These are phyloP conservation scores for Neostapfia colusana DNA, from an alignment of 176 grass and related monocot species.

Conservation along the genomic window DNA sequence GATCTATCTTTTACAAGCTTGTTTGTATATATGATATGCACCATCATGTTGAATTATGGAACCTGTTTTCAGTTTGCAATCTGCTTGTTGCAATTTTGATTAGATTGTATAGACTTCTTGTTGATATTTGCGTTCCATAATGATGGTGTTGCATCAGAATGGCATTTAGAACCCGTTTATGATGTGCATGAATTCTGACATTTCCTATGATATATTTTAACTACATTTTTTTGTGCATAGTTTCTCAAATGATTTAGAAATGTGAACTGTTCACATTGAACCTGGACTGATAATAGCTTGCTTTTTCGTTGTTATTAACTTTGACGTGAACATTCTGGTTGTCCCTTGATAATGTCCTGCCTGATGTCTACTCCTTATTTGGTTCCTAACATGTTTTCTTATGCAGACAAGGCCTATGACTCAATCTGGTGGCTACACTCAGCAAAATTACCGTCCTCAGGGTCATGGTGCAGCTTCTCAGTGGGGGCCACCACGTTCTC, in stretches of 20 bases:
- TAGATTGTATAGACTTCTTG: slow-evolving; percentile 16
- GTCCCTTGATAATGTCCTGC: background rate
- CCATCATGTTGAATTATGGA: slow-evolving; percentile 27
- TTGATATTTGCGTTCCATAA: slow-evolving; percentile 19
- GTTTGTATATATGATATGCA: slow-evolving; percentile 30
- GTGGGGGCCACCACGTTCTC: slow-evolving; percentile 62
- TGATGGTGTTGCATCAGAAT: background rate
- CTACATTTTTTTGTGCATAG: too few species aligned
- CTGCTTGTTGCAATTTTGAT: slow-evolving; percentile 4
- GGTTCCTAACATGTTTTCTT: slow-evolving; percentile 45
- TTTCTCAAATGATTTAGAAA: slow-evolving; percentile 30
- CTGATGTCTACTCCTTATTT: slow-evolving; percentile 15
- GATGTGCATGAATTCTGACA: background rate
- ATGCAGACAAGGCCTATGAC: slow-evolving; percentile 48
- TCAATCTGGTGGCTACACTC: slow-evolving; percentile 58
- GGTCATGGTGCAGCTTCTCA: slow-evolving; percentile 56
- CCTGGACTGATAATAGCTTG: background rate
- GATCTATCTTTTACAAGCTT: slow-evolving; percentile 7
- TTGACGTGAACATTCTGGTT: background rate
- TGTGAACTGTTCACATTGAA: background rate
- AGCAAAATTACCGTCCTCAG: slow-evolving; percentile 50
- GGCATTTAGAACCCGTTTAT: slow-evolving; percentile 11
- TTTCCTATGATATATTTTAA: background rate
- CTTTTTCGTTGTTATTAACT: slow-evolving; percentile 21
- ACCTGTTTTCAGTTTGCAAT: background rate